Evolutionary conservation across 345 rosid genomes (phyloP).

Genomic region (Aquilaria yunnanensis): DNA sequence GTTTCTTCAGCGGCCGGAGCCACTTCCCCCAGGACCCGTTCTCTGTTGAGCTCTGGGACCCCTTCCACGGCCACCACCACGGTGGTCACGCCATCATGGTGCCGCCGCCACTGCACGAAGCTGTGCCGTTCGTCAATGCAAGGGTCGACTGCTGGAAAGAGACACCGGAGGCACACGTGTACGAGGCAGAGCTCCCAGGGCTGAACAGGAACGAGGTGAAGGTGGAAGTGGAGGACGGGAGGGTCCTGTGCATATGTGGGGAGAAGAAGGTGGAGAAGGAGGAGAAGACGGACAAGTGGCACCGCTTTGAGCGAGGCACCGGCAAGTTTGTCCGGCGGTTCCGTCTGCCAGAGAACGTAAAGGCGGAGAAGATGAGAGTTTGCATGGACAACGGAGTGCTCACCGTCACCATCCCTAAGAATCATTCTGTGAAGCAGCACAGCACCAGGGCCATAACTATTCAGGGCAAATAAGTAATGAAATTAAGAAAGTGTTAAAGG

Average conservation of each 20-base stretch:
- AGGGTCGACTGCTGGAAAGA: slow-evolving; percentile 28
- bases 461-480: background rate
- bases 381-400: slow-evolving; percentile 29
- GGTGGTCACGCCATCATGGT: background rate
- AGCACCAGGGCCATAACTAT: background rate
- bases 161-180: slow-evolving; percentile 25
- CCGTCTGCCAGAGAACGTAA: slow-evolving; percentile 26
- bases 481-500: too few relatives aligned
- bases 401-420: slow-evolving; percentile 28
- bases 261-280: slow-evolving; percentile 27
- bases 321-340: slow-evolving; percentile 24
- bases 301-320: slow-evolving; percentile 20
- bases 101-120: slow-evolving; percentile 5
- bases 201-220: slow-evolving; percentile 30
- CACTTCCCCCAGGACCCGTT: slow-evolving; percentile 1
- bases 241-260: slow-evolving; percentile 23
- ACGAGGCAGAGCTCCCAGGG: slow-evolving; percentile 26
- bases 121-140: background rate
- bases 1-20: background rate
- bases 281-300: slow-evolving; percentile 15
- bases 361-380: slow-evolving; percentile 11
- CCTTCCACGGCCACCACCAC: background rate
- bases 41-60: slow-evolving; percentile 7
- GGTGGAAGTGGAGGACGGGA: slow-evolving; percentile 27
- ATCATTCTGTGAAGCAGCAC: background rate